phyloP scores from a whole-genome alignment of 192 early-diverging fungal genomes.

The Coemansia sp. region DNA sequence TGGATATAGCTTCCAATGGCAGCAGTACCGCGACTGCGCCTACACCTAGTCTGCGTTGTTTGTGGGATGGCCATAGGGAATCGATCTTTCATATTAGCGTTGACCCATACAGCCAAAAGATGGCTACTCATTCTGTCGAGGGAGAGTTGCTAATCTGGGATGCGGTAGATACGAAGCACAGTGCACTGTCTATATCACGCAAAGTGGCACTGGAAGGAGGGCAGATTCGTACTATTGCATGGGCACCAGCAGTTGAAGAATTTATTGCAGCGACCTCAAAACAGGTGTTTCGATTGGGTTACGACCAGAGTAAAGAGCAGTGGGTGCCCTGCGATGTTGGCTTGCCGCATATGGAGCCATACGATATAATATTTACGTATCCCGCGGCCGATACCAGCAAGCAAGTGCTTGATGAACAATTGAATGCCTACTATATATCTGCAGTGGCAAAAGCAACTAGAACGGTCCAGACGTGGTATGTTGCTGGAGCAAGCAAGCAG shows the following conservation, averaged over 20 bases:
- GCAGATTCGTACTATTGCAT: slow-evolving; percentile 47
- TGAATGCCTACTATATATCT: slow-evolving; percentile 39
- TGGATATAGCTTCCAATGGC: background rate
- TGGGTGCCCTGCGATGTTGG: slow-evolving; percentile 32
- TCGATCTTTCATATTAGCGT: slow-evolving; percentile 52
- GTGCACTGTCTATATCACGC: slow-evolving; percentile 23
- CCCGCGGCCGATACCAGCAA: slow-evolving; percentile 8
- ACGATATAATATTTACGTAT: slow-evolving; percentile 51
- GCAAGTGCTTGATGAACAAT: background rate
- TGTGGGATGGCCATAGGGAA: slow-evolving; percentile 53
- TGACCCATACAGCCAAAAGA: slow-evolving; percentile 44
- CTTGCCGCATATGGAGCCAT: slow-evolving; percentile 25
- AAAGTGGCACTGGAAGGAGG: slow-evolving; percentile 42
- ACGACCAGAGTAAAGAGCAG: slow-evolving; percentile 14
- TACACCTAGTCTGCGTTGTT: slow-evolving; percentile 12
- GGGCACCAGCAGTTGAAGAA: slow-evolving; percentile 47
- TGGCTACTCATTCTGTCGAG: slow-evolving; percentile 46
- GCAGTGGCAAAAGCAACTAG: slow-evolving; percentile 18
- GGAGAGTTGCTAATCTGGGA: slow-evolving; percentile 54
- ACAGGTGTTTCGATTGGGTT: slow-evolving; percentile 35
- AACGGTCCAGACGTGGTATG: slow-evolving; percentile 41
- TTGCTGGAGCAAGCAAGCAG: slow-evolving; percentile 6
- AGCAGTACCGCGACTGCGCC: background rate
- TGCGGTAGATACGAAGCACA: slow-evolving; percentile 1
- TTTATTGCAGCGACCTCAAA: slow-evolving; percentile 49